Percentiles rank a stretch among this genome's conserved stretches.
Evolutionary conservation across 345 rosid species (phyloP).

Genomic region (Erysimum cheiranthoides): DNA sequence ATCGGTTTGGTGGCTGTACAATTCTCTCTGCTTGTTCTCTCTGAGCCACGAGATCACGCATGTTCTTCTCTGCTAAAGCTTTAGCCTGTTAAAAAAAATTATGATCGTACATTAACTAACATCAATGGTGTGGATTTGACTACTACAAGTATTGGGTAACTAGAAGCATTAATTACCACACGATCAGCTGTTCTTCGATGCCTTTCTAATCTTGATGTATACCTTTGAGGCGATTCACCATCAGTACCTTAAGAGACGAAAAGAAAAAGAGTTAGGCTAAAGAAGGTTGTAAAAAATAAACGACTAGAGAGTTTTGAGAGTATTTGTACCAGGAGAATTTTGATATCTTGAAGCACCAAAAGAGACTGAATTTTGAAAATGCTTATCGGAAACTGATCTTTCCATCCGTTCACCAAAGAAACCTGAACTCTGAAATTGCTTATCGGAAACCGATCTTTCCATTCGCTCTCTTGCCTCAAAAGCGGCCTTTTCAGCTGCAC

Average conservation of each 20-base stretch:
- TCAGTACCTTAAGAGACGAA: constrained; percentile 58
- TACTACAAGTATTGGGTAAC: not conserved
- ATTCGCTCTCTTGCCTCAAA: constrained; percentile 70
- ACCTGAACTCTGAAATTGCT: constrained; percentile 59
- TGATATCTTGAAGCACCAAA: constrained; percentile 58
- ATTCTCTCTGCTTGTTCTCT: constrained; percentile 91
- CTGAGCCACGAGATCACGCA: constrained; percentile 88
- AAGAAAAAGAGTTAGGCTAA: not conserved
- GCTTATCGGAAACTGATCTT: constrained; percentile 60
- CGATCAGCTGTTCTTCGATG: constrained; percentile 93
- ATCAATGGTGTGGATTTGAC: not conserved
- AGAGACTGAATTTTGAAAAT: constrained; percentile 55
- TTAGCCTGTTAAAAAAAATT: constrained; percentile 68
- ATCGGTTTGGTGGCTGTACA: constrained; percentile 49
- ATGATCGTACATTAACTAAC: not conserved
- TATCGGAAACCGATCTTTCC: constrained; percentile 71
- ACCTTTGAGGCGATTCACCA: constrained; percentile 93
- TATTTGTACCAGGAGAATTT: constrained; percentile 58
- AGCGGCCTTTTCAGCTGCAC: constrained; percentile 81
- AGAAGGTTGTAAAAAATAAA: not conserved
- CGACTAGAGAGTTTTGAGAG: not conserved
- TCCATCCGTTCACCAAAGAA: constrained; percentile 39
- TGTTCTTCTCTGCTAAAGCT: constrained; percentile 94
- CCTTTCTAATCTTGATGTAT: constrained; percentile 91
- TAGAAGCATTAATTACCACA: constrained; percentile 58